phyloP scores from a whole-genome alignment of 495 filamentous ascomycete genomes.

The Penicillium tannophilum region DNA sequence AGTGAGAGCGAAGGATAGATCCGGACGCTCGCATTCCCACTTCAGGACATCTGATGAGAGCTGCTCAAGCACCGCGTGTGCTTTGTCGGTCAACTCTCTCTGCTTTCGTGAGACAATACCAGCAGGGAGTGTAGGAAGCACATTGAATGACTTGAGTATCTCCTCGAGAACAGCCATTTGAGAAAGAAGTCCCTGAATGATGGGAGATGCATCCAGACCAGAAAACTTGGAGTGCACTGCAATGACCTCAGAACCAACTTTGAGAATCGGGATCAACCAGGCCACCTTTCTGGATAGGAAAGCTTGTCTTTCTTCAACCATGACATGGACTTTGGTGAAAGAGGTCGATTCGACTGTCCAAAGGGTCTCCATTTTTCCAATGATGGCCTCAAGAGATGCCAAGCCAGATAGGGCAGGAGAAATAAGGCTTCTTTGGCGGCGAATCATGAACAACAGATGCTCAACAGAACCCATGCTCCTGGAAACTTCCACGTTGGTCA shows the following conservation, averaged over 20 bases:
- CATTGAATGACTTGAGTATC: slow-evolving; percentile 41
- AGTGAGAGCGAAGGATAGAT: slow-evolving; percentile 62
- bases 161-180: slow-evolving; percentile 52
- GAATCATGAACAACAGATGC: slow-evolving; percentile 66
- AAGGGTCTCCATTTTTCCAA: slow-evolving; percentile 42
- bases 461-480: slow-evolving; percentile 82
- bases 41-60: slow-evolving; percentile 48
- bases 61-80: slow-evolving; percentile 43
- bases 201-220: slow-evolving; percentile 40
- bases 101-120: slow-evolving; percentile 52
- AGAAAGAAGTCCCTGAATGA: slow-evolving; percentile 45
- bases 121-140: slow-evolving; percentile 55
- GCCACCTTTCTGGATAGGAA: slow-evolving; percentile 33
- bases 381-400: slow-evolving; percentile 35
- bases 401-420: slow-evolving; percentile 44
- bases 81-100: slow-evolving; percentile 44
- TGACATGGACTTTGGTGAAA: slow-evolving; percentile 29
- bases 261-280: slow-evolving; percentile 55
- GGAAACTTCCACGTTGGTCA: slow-evolving; percentile 74
- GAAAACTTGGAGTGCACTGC: slow-evolving; percentile 64
- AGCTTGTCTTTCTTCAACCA: slow-evolving; percentile 22
- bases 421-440: slow-evolving; percentile 66
- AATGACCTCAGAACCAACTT: slow-evolving; percentile 46
- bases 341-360: slow-evolving; percentile 41
- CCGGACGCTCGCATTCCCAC: slow-evolving; percentile 51